Evolutionary conservation across 179 eudicot species (phyloP), one percentile per base, ranked within the genome.

Genomic region (Actinidia polygama): DNA sequence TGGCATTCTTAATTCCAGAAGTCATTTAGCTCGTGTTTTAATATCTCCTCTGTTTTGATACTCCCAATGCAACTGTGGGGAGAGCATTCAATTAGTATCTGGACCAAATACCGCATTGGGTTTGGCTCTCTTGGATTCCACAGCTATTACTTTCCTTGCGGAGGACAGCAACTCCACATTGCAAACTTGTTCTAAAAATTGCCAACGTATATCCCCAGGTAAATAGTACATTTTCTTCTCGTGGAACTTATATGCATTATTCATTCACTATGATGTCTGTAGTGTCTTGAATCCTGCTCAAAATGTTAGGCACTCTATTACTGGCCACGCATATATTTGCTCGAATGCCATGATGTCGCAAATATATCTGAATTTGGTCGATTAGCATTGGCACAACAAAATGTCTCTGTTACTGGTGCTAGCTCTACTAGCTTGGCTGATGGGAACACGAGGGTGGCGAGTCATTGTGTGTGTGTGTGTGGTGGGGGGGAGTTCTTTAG

Each of bases 91-190:
- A 95, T 84, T 95, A 97, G 88, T 95, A 91, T 87, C 71, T 97
- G 90, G 98, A 95, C 59, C 97, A 97, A 84, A 85, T 97, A 84
- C 99, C 99, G 10, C 92, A 92, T 70, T 97, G 98, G 36, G 98
- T 97, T 75, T 97, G 99, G 99, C 97, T 97, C 84, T 94, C 99
- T 83, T 97, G 99, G 99, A 97, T 97, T 80, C 99, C 98, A 11
- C 99, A 97, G 85, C 88, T 97, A 70, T 90, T 97, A 77, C 95
- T 97, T 81, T 97, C 99, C 21, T 89, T 97, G 90, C 99, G 94
- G 86, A 90, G 98, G 87, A 84, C 95, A 79, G 99, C 95, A 89
- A 95, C 97, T 80, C 89, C 95, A 24, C 99, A 95, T 74, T 95
- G 98, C 87, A 97, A 97, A 84, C 97, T 94, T 79, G 99, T 97